Evolutionary conservation across 108 stramenopile species (phyloP).

Genomic region (Nitzschia inconspicua): DNA sequence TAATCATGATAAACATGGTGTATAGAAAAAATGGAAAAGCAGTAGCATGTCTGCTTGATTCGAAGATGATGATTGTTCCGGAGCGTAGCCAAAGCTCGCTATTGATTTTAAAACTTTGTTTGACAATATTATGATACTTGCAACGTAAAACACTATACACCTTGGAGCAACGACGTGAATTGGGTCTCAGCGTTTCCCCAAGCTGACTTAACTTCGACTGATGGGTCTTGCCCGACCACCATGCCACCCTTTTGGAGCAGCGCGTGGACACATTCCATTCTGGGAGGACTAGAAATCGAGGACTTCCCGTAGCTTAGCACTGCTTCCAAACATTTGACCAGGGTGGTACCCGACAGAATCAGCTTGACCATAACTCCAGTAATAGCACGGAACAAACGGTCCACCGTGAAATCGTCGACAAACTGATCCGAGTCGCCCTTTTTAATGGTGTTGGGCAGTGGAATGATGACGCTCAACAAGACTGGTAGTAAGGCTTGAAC

Average conservation of each 20-base stretch:
- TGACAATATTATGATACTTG: background rate
- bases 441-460: background rate
- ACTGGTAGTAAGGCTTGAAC: conserved; percentile 62
- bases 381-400: conserved; percentile 52
- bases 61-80: no score
- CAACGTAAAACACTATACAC: background rate
- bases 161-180: conserved; percentile 33
- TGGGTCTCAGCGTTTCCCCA: conserved; percentile 37
- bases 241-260: conserved; percentile 57
- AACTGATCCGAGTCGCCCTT: conserved; percentile 16
- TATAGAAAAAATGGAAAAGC: no score
- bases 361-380: conserved; percentile 49
- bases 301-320: conserved; percentile 18
- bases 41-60: no score
- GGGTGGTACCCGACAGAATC: conserved; percentile 23
- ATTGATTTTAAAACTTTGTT: no score
- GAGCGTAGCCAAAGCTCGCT: no score
- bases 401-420: conserved; percentile 30
- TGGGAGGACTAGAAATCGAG: conserved; percentile 22
- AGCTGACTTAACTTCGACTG: conserved; percentile 16
- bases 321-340: conserved; percentile 51
- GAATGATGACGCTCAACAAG: conserved; percentile 35
- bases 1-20: no score
- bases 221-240: conserved; percentile 24
- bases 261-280: conserved; percentile 74